Evolutionary conservation across 164 flowering plant genomes (phyloP).

Genomic region (Magnolia changhungtana): DNA sequence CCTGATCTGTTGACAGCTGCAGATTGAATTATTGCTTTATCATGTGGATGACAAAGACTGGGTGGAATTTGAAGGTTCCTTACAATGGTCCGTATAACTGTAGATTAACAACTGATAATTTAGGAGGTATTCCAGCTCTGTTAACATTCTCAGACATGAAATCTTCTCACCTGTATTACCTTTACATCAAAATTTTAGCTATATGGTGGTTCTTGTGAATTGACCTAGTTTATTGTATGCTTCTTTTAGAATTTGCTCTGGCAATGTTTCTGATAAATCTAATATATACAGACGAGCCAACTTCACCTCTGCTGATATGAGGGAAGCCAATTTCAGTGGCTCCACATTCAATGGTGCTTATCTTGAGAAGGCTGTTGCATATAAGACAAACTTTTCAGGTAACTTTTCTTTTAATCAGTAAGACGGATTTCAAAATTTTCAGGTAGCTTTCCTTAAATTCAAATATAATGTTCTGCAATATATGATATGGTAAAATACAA

Average conservation of each 20-base stretch:
- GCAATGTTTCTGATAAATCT: background rate
- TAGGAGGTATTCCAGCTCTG: background rate
- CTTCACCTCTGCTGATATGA: constrained; percentile 96
- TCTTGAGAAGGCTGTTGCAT: constrained; percentile 97
- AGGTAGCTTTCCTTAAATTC: constrained; percentile 33
- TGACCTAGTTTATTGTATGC: background rate
- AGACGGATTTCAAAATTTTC: constrained; percentile 52
- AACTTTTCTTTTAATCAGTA: background rate
- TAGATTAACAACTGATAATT: too few species aligned
- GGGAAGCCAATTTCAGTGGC: constrained; percentile 97
- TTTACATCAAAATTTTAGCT: background rate
- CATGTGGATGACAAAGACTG: background rate
- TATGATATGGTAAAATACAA: background rate
- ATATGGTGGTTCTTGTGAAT: background rate
- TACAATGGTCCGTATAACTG: background rate
- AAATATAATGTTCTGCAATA: background rate
- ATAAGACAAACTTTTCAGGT: constrained; percentile 92
- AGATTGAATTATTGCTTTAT: background rate
- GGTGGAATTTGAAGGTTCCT: background rate
- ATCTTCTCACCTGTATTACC: background rate
- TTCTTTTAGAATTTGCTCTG: background rate
- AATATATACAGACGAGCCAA: constrained; percentile 71
- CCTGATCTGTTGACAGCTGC: too few species aligned
- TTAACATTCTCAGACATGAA: background rate
- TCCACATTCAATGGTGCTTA: constrained; percentile 98